These are phyloP conservation scores for Dryas integrifolia DNA, from an alignment of 331 rosid species.

Conservation along the genomic window DNA sequence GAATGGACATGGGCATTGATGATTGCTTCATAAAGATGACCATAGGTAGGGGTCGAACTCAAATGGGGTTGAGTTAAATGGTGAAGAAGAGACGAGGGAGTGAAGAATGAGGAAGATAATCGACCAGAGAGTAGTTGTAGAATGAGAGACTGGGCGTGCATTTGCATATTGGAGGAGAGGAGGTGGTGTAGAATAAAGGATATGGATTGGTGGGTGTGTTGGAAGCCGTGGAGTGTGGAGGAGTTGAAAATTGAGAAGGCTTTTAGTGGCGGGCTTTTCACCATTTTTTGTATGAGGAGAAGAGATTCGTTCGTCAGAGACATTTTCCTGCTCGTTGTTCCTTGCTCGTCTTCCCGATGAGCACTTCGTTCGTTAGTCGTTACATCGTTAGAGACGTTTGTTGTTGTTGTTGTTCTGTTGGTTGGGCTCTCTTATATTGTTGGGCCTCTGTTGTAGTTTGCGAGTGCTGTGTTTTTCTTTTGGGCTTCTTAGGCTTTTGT, in stretches of 20 bases:
- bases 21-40: slow-evolving; percentile 46
- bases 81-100: slow-evolving; percentile 45
- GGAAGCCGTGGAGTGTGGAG: slow-evolving; percentile 35
- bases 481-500: too few species aligned
- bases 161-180: slow-evolving; percentile 39
- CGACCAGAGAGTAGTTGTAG: slow-evolving; percentile 51
- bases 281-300: slow-evolving; percentile 58
- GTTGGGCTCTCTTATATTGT: too few species aligned
- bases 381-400: too few species aligned
- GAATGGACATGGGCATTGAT: slow-evolving; percentile 49
- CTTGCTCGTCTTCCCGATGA: not conserved
- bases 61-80: slow-evolving; percentile 37
- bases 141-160: slow-evolving; percentile 52
- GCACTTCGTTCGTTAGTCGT: too few species aligned
- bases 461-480: too few species aligned
- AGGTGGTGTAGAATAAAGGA: slow-evolving; percentile 41
- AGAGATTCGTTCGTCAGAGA: slow-evolving; percentile 34
- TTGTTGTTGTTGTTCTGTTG: too few species aligned
- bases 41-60: slow-evolving; percentile 12
- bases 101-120: slow-evolving; percentile 32
- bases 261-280: slow-evolving; percentile 53
- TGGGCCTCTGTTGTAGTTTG: too few species aligned
- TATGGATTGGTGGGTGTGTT: slow-evolving; percentile 46
- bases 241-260: slow-evolving; percentile 49
- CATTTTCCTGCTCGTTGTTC: slow-evolving; percentile 27